Conservation (phyloP, 139 green algal genomes). For the Chlorella sp. region DNA sequence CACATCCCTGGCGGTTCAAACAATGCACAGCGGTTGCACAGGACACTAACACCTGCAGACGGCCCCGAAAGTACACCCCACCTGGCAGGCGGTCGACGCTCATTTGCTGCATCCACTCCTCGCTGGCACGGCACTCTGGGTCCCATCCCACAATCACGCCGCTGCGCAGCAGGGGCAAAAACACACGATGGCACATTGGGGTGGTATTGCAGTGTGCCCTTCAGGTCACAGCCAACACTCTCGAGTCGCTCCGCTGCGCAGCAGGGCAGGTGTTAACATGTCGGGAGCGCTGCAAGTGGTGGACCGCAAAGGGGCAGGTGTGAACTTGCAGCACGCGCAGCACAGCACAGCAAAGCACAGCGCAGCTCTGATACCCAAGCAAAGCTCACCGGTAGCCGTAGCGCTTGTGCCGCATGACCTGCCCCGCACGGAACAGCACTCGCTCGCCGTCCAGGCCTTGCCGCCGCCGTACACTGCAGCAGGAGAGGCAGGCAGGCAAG, state of each 20-base stretch:
- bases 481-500: neutral
- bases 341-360: neutral
- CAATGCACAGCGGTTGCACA: too few species aligned
- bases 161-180: neutral
- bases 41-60: too few species aligned
- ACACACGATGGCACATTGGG: too few species aligned
- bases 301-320: too few species aligned
- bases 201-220: too few species aligned
- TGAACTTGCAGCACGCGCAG: too few species aligned
- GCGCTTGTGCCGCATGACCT: conserved; percentile 52
- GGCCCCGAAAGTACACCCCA: too few species aligned
- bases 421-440: conserved; percentile 46
- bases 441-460: neutral
- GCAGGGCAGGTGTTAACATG: too few species aligned
- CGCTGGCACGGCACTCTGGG: conserved; percentile 48
- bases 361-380: neutral
- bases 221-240: too few species aligned
- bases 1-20: too few species aligned
- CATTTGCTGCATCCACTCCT: conserved; percentile 69
- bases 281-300: too few species aligned
- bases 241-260: too few species aligned
- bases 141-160: conserved; percentile 77
- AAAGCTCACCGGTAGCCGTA: conserved; percentile 53
- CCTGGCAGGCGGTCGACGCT: conserved; percentile 51
- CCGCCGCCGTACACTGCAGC: neutral